Evolutionary conservation across 306 rosid species (phyloP).

Genomic region (Phaseolus lunatus): DNA sequence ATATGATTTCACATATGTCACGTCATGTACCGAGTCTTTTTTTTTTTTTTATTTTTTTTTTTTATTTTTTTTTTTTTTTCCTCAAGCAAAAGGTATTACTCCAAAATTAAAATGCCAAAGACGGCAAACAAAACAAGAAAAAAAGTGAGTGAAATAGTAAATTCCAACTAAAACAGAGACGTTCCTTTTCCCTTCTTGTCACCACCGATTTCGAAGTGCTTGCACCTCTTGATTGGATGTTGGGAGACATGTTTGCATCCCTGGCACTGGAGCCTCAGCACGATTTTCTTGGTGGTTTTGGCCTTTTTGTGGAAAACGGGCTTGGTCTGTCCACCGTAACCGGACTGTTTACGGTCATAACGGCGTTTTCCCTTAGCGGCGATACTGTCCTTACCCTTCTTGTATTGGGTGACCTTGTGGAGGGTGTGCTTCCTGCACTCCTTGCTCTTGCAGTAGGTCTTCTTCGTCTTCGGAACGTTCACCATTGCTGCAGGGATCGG

Average conservation of each 20-base stretch:
- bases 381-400: slow-evolving; percentile 59
- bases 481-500: too few species aligned
- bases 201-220: slow-evolving; percentile 63
- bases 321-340: slow-evolving; percentile 64
- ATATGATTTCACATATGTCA: too few species aligned
- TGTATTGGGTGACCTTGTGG: slow-evolving; percentile 65
- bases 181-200: slow-evolving; percentile 67
- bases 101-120: neutral
- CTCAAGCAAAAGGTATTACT: neutral
- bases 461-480: slow-evolving; percentile 65
- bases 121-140: neutral
- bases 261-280: slow-evolving; percentile 62
- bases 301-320: slow-evolving; percentile 67
- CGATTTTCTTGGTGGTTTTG: slow-evolving; percentile 61
- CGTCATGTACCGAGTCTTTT: too few species aligned
- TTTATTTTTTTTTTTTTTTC: too few species aligned
- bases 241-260: slow-evolving; percentile 65
- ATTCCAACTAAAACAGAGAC: slow-evolving; percentile 51
- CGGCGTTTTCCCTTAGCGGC: slow-evolving; percentile 64
- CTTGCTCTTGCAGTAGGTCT: slow-evolving; percentile 63
- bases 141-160: neutral
- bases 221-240: slow-evolving; percentile 59
- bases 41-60: too few species aligned
- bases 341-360: slow-evolving; percentile 62
- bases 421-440: slow-evolving; percentile 61